Conservation (phyloP, 768 basidiomycete genomes). For the Rhodotorula toruloides region DNA sequence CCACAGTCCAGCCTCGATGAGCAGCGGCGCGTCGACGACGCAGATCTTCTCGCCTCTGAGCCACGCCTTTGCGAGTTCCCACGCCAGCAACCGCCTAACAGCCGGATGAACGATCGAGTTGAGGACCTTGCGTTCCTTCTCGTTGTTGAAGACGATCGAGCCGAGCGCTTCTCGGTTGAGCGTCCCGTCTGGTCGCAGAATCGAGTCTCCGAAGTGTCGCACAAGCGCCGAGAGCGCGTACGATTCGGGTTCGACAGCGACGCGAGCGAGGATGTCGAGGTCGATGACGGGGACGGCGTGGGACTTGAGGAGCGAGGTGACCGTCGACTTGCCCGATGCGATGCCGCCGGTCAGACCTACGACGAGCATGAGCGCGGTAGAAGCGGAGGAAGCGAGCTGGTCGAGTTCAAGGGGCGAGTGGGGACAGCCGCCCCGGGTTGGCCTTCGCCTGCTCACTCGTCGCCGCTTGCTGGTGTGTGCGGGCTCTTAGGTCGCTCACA, state of each 20-base stretch:
- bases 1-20: constrained; percentile 84
- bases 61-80: constrained; percentile 66
- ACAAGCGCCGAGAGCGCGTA: constrained; percentile 64
- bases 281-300: constrained; percentile 73
- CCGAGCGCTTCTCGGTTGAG: constrained; percentile 82
- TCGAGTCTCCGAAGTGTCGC: constrained; percentile 62
- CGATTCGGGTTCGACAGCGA: constrained; percentile 79
- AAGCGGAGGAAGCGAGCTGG: too few relatives aligned
- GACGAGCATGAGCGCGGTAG: too few relatives aligned
- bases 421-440: too few relatives aligned
- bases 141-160: constrained; percentile 72
- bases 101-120: constrained; percentile 88
- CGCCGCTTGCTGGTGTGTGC: too few relatives aligned
- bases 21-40: constrained; percentile 81
- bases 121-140: constrained; percentile 60
- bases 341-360: constrained; percentile 95
- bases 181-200: constrained; percentile 63
- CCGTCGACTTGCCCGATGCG: constrained; percentile 84
- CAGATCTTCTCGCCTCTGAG: constrained; percentile 69
- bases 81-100: constrained; percentile 71
- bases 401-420: too few relatives aligned
- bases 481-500: too few relatives aligned
- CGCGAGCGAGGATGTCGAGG: constrained; percentile 80
- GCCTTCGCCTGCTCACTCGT: too few relatives aligned
- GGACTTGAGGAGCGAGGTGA: constrained; percentile 64